phyloP scores from a whole-genome alignment of 805 yeast genomes.

The Kazachstania taianensis region DNA sequence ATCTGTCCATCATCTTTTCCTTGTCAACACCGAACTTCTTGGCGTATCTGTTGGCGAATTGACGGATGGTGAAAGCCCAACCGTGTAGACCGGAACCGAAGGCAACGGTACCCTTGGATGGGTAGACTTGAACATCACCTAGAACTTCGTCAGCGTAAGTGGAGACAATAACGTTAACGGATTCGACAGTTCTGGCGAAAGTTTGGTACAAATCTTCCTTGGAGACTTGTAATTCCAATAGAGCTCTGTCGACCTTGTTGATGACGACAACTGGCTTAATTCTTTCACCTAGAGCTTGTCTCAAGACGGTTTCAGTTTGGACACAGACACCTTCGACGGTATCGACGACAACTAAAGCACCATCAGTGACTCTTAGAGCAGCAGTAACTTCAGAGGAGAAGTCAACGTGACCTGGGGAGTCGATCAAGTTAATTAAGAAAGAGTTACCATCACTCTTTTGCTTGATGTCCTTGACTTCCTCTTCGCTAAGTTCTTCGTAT shows the following conservation, averaged over 20 bases:
- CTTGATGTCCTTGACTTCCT: conserved; percentile 79
- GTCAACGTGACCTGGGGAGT: conserved; percentile 99
- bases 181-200: conserved; percentile 97
- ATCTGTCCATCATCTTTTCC: conserved; percentile 95
- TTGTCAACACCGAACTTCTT: conserved; percentile 99
- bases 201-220: conserved; percentile 99
- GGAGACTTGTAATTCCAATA: conserved; percentile 95
- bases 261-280: conserved; percentile 97
- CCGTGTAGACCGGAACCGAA: conserved; percentile 99
- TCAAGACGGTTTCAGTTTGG: conserved; percentile 98
- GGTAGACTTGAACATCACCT: conserved; percentile 98
- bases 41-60: conserved; percentile 95
- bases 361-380: conserved; percentile 99
- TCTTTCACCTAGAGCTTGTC: conserved; percentile 99
- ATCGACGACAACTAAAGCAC: conserved; percentile 99
- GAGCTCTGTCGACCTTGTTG: conserved; percentile 99
- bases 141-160: conserved; percentile 83
- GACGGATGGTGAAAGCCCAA: conserved; percentile 99
- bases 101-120: conserved; percentile 98
- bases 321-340: conserved; percentile 99
- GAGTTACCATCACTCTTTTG: conserved; percentile 83
- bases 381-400: conserved; percentile 99
- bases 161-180: conserved; percentile 96
- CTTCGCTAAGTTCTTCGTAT: conserved; percentile 72
- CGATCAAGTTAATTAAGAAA: conserved; percentile 95